phyloP scores from a whole-genome alignment of 2,329 filamentous ascomycete genomes.

The Penicillium verrucosum region DNA sequence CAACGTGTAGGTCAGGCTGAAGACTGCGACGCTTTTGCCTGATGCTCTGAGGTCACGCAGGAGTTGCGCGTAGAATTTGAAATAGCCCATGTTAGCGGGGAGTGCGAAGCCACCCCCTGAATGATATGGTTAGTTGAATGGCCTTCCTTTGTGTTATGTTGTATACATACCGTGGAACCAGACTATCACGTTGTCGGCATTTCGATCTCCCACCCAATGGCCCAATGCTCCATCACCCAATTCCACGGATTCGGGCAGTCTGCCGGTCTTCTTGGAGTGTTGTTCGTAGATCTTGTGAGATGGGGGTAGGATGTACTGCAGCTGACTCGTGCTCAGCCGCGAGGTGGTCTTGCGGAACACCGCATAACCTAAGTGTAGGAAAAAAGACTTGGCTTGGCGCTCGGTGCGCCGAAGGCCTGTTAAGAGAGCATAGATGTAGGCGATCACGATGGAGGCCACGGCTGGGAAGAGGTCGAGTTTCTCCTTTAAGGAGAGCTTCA shows the following conservation, averaged over 20 bases:
- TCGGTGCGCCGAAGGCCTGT: slow-evolving; percentile 29
- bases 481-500: slow-evolving; percentile 27
- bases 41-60: slow-evolving; percentile 41
- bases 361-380: slow-evolving; percentile 37
- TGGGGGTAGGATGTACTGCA: slow-evolving; percentile 31
- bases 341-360: slow-evolving; percentile 31
- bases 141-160: neutral
- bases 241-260: slow-evolving; percentile 28
- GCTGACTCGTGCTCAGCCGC: slow-evolving; percentile 28
- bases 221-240: slow-evolving; percentile 35
- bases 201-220: slow-evolving; percentile 39
- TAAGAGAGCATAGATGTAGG: slow-evolving; percentile 29
- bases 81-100: slow-evolving; percentile 47
- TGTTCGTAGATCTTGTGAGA: slow-evolving; percentile 31
- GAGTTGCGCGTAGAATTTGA: slow-evolving; percentile 49
- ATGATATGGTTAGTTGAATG: neutral
- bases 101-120: slow-evolving; percentile 57
- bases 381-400: slow-evolving; percentile 29
- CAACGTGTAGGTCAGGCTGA: slow-evolving; percentile 60
- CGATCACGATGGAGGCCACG: slow-evolving; percentile 25
- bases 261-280: slow-evolving; percentile 25
- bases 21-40: slow-evolving; percentile 48
- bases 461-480: slow-evolving; percentile 37
- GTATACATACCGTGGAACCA: slow-evolving; percentile 36
- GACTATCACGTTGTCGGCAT: slow-evolving; percentile 39